Percentiles rank a stretch among this genome's conserved stretches.
These are phyloP conservation scores for Candida coleopterorum DNA, from an alignment of 805 yeast genomes.

Conservation along the genomic window DNA sequence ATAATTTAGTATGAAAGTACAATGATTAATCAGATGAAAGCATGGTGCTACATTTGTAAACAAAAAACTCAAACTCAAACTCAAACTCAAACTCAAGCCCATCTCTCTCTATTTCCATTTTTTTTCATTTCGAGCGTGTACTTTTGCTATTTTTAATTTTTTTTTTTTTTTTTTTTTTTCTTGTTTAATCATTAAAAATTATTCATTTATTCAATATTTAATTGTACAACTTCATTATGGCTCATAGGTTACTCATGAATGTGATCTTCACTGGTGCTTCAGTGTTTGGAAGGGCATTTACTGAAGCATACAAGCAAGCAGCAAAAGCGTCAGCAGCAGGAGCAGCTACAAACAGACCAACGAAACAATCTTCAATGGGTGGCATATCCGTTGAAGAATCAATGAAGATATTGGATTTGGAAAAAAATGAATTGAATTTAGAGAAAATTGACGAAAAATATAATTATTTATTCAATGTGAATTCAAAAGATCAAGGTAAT, in stretches of 20 bases:
- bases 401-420: slow-evolving; percentile 82
- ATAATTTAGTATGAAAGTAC: slow-evolving; percentile 14
- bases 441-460: slow-evolving; percentile 67
- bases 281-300: slow-evolving; percentile 92
- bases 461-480: slow-evolving; percentile 78
- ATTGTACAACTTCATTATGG: slow-evolving; percentile 40
- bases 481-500: slow-evolving; percentile 93
- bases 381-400: slow-evolving; percentile 90
- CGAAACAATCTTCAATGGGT: slow-evolving; percentile 52
- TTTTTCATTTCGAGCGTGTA: neutral
- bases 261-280: slow-evolving; percentile 92
- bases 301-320: slow-evolving; percentile 96
- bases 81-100: neutral
- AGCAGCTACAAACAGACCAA: slow-evolving; percentile 34
- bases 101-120: neutral
- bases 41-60: slow-evolving; percentile 46
- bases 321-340: slow-evolving; percentile 87
- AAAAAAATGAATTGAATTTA: slow-evolving; percentile 46
- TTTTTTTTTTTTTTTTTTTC: neutral
- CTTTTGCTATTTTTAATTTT: neutral
- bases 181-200: neutral
- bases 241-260: slow-evolving; percentile 86
- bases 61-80: no score
- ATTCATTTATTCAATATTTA: neutral
- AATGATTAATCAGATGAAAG: slow-evolving; percentile 39